Evolutionary conservation across 192 early-diverging fungal species (phyloP).

Genomic region (Coemansia sp.): DNA sequence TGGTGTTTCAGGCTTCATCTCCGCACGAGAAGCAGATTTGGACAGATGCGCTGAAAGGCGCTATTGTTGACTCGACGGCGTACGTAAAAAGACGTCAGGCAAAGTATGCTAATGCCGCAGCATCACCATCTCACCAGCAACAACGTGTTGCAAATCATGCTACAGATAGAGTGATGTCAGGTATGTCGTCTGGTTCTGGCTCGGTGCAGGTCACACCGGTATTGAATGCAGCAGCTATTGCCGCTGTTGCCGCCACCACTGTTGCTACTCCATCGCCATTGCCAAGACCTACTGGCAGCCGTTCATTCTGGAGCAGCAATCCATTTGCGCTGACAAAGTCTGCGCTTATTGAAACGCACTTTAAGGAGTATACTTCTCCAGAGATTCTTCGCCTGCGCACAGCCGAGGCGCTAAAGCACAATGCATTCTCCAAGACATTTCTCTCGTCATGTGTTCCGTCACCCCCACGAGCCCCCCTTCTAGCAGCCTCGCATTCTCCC

Average conservation of each 20-base stretch:
- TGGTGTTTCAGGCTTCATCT: constrained; percentile 61
- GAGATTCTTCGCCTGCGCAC: constrained; percentile 36
- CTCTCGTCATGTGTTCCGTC: constrained; percentile 3
- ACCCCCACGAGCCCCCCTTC: constrained; percentile 5
- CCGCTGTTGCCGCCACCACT: constrained; percentile 9
- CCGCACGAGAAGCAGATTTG: constrained; percentile 58
- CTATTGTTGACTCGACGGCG: constrained; percentile 36
- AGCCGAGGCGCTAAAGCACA: constrained; percentile 10
- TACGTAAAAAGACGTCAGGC: constrained; percentile 1
- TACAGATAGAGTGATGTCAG: neutral
- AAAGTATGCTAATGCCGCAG: neutral
- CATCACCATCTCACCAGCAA: neutral
- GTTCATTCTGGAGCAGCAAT: constrained; percentile 21
- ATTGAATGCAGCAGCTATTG: constrained; percentile 4
- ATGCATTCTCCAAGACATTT: neutral
- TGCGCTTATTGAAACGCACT: constrained; percentile 10
- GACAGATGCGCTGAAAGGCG: constrained; percentile 49
- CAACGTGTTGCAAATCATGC: neutral
- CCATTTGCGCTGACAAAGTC: constrained; percentile 1
- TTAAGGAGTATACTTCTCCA: constrained; percentile 33
- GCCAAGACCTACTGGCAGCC: neutral
- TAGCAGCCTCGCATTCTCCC: neutral
- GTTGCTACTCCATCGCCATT: neutral
- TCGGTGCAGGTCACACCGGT: neutral
- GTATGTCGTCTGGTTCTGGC: neutral